Conservation (phyloP, 2,329 filamentous ascomycete genomes). For the Calycina herbarum region DNA sequence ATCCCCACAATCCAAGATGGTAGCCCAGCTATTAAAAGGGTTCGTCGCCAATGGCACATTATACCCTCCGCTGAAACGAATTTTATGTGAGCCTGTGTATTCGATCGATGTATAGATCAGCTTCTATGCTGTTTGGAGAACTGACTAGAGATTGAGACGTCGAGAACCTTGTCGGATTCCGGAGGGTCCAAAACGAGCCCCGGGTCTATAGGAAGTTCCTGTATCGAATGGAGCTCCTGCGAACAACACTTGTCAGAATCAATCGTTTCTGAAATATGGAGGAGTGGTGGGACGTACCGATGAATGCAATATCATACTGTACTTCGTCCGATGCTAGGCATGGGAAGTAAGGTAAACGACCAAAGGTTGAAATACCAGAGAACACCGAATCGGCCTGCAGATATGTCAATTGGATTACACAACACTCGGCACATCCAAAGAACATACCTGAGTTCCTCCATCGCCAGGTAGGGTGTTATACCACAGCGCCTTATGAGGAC, state of each 20-base stretch:
- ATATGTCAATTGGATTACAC: conserved; percentile 20
- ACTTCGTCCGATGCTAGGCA: conserved; percentile 70
- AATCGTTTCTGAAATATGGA: not conserved
- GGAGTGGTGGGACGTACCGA: conserved; percentile 52
- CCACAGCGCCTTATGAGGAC: conserved; percentile 75
- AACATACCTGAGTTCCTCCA: conserved; percentile 72
- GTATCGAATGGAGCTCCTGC: conserved; percentile 81
- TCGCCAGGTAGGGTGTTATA: conserved; percentile 82
- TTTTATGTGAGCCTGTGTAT: conserved; percentile 41
- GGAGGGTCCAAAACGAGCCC: conserved; percentile 80
- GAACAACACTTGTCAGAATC: conserved; percentile 15
- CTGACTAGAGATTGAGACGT: conserved; percentile 83
- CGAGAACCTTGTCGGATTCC: conserved; percentile 85
- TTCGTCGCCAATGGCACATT: conserved; percentile 80
- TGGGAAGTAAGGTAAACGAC: conserved; percentile 73
- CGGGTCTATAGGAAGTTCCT: conserved; percentile 80
- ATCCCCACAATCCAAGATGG: conserved; percentile 79
- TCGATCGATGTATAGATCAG: conserved; percentile 25
- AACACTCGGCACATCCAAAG: conserved; percentile 11
- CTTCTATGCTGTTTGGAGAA: conserved; percentile 32
- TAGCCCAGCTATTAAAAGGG: conserved; percentile 80
- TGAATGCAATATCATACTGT: conserved; percentile 82
- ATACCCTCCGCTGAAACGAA: conserved; percentile 71
- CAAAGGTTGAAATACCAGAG: conserved; percentile 84
- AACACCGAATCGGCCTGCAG: conserved; percentile 80